phyloP scores from a whole-genome alignment of 495 filamentous ascomycete species.

The Podospora tetraspora region DNA sequence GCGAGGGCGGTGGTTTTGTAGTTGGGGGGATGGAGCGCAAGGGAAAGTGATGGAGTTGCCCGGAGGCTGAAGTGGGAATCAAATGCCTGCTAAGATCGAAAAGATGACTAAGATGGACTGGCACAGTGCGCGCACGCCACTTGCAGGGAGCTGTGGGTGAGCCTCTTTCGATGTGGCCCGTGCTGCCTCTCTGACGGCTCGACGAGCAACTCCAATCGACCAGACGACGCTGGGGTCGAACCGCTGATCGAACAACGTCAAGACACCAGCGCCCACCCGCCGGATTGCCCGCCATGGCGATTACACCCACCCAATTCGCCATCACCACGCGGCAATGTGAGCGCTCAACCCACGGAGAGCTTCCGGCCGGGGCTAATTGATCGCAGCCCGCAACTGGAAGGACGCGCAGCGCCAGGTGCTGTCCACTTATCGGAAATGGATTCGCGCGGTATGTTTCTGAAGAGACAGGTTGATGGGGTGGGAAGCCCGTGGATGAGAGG shows the following conservation, averaged over 20 bases:
- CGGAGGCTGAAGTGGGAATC: background rate
- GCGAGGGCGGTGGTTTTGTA: background rate
- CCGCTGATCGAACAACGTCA: conserved; percentile 20
- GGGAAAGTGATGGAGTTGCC: background rate
- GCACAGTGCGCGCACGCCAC: background rate
- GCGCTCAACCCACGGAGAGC: conserved; percentile 22
- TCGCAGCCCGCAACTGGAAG: conserved; percentile 72
- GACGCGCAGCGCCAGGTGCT: conserved; percentile 81
- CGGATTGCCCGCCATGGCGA: conserved; percentile 43
- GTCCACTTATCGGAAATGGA: conserved; percentile 85
- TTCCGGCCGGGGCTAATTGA: conserved; percentile 16
- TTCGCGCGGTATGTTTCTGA: conserved; percentile 70
- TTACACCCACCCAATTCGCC: conserved; percentile 91
- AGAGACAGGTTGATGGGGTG: background rate
- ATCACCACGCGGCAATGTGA: conserved; percentile 84
- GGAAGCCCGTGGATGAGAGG: background rate
- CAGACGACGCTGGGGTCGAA: conserved; percentile 9
- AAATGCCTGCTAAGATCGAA: background rate
- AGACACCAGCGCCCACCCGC: conserved; percentile 11
- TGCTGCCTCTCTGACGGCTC: background rate
- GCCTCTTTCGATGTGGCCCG: conserved; percentile 3
- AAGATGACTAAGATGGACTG: background rate
- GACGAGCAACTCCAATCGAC: background rate
- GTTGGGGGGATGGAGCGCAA: background rate
- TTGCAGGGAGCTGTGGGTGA: background rate